Percentiles rank a stretch among this genome's conserved stretches.
These are phyloP conservation scores for Calcarisporium arbuscula DNA, from an alignment of 2,329 filamentous ascomycete species.

Conservation along the genomic window DNA sequence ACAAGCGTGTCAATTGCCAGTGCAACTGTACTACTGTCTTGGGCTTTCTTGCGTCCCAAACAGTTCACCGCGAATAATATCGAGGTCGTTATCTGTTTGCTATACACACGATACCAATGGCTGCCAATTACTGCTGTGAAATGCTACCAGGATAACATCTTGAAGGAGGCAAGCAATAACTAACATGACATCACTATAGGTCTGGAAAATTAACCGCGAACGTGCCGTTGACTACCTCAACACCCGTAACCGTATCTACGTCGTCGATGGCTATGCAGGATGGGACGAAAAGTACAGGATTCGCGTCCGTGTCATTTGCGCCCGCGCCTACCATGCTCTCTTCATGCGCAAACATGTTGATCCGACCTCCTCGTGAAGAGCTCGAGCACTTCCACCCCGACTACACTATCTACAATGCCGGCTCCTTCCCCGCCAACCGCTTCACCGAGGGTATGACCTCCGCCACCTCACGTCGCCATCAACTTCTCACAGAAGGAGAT, in stretches of 20 bases:
- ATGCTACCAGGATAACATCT: too few relatives aligned
- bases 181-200: slow-evolving; percentile 49
- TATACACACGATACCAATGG: too few relatives aligned
- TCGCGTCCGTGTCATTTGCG: slow-evolving; percentile 94
- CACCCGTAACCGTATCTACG: slow-evolving; percentile 97
- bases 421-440: slow-evolving; percentile 96
- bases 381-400: slow-evolving; percentile 97
- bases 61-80: too few relatives aligned
- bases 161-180: too few relatives aligned
- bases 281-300: slow-evolving; percentile 99
- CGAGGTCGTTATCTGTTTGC: too few relatives aligned
- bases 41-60: too few relatives aligned
- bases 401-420: slow-evolving; percentile 99
- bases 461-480: slow-evolving; percentile 91
- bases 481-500: slow-evolving; percentile 99
- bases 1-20: too few relatives aligned
- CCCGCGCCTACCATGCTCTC: slow-evolving; percentile 96
- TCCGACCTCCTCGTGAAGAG: slow-evolving; percentile 84
- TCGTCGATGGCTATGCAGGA: slow-evolving; percentile 92
- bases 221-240: slow-evolving; percentile 99
- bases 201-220: slow-evolving; percentile 99
- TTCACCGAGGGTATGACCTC: slow-evolving; percentile 99
- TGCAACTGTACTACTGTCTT: too few relatives aligned
- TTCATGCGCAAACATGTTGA: slow-evolving; percentile 99
- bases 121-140: too few relatives aligned